phyloP scores from a whole-genome alignment of 2,329 filamentous ascomycete species.

The Laburnicola sp. region DNA sequence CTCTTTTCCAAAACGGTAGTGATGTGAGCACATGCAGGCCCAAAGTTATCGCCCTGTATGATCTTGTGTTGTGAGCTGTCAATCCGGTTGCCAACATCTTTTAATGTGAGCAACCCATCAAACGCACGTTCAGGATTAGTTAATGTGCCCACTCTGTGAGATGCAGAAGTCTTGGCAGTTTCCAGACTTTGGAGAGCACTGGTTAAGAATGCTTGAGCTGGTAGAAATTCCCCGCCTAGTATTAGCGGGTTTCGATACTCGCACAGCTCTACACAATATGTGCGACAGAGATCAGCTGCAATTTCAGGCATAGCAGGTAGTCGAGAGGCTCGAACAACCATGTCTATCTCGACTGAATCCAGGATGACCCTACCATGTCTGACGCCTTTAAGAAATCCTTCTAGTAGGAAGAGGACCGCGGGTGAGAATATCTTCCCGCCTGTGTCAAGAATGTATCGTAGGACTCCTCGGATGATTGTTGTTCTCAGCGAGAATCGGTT shows the following conservation, averaged over 20 bases:
- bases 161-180: not conserved
- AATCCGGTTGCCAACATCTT: conserved; percentile 29
- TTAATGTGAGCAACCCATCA: conserved; percentile 15
- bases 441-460: conserved; percentile 43
- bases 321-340: conserved; percentile 43
- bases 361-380: conserved; percentile 17
- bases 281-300: conserved; percentile 44
- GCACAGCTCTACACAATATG: conserved; percentile 34
- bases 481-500: not conserved
- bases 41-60: conserved; percentile 38
- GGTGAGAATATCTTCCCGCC: conserved; percentile 46
- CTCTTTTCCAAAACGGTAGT: conserved; percentile 23
- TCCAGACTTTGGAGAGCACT: conserved; percentile 14
- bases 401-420: conserved; percentile 48
- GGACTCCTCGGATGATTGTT: conserved; percentile 21
- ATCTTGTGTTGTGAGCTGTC: conserved; percentile 29
- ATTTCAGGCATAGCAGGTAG: conserved; percentile 49
- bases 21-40: conserved; percentile 31
- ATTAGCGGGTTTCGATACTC: conserved; percentile 14
- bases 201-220: conserved; percentile 24
- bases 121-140: not conserved
- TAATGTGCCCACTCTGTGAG: not conserved
- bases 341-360: conserved; percentile 29
- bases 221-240: conserved; percentile 8
- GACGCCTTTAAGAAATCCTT: conserved; percentile 47